Percentiles rank a stretch among this genome's conserved stretches.
Evolutionary conservation across 1,284 basidiomycete genomes (phyloP).

Genomic region (Cutaneotrichosporon sp.): DNA sequence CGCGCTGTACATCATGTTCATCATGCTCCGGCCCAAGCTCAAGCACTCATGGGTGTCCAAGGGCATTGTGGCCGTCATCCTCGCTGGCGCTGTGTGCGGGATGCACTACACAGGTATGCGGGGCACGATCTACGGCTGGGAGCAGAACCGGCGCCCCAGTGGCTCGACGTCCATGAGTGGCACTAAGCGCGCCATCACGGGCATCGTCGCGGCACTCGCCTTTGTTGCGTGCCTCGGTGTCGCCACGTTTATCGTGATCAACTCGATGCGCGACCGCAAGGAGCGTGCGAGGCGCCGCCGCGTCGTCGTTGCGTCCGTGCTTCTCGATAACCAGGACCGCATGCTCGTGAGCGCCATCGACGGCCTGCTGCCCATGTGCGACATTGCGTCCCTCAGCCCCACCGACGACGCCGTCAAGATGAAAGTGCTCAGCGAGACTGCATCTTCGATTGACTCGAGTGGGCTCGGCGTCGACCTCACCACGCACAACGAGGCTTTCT

Average conservation of each 20-base stretch:
- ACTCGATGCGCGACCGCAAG: conserved; percentile 45
- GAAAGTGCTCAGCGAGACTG: neutral
- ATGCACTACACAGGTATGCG: conserved; percentile 54
- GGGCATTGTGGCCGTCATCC: conserved; percentile 51
- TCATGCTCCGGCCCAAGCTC: conserved; percentile 56
- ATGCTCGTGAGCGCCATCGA: conserved; percentile 54
- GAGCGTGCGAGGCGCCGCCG: conserved; percentile 50
- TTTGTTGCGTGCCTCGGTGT: conserved; percentile 54
- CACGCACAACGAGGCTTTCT: conserved; percentile 54
- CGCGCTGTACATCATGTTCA: conserved; percentile 57
- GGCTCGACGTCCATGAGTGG: conserved; percentile 30
- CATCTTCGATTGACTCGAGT: conserved; percentile 31
- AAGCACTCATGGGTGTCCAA: conserved; percentile 55
- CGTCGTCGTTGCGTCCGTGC: conserved; percentile 55
- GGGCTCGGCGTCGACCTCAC: conserved; percentile 53
- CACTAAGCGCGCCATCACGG: conserved; percentile 51
- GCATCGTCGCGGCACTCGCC: conserved; percentile 54
- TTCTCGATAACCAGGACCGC: conserved; percentile 53
- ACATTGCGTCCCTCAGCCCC: conserved; percentile 47
- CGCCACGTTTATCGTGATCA: conserved; percentile 50
- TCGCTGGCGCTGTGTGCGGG: conserved; percentile 51
- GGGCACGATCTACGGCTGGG: conserved; percentile 50
- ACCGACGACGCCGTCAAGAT: conserved; percentile 20
- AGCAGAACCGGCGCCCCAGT: conserved; percentile 25
- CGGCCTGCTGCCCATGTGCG: conserved; percentile 55